Evolutionary conservation across 768 basidiomycete species (phyloP), one percentile per base, ranked within the genome.

Genomic region (Chiua virens): DNA sequence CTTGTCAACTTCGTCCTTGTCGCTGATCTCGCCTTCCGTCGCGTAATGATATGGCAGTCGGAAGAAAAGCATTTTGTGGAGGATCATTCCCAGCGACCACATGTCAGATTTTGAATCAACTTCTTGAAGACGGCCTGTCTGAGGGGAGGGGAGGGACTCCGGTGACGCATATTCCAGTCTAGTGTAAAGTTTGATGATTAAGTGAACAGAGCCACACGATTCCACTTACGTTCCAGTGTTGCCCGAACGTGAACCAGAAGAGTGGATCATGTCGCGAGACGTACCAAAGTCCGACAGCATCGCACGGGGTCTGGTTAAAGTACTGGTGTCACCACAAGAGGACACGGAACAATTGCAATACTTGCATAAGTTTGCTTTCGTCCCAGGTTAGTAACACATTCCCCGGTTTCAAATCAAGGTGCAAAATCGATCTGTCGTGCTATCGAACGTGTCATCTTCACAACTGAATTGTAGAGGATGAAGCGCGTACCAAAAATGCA

Each of bases 251-350:
- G 76, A 70, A 13, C 82, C 72, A 17, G 81, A 76, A 7, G 83
- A 79, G 43, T 84, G 79, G 17, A 95, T 74, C 88, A 92, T 92
- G 61, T 96, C 93, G 43, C 91, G 85, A 22, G 91, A 93, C 1
- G 94, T 96, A 17, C 95, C 95, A 68, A 98, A 98, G 61, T 98
- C 95, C 2, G 92, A 92, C 17, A 98, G 75, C 90, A 98, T 92
- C 1, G 92, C 94, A 61, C 91, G 81, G 4, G 95, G 95, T 51
- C 93, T 95, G 42, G 11, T 39, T 11, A 10, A 14, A 17, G 7
- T 1, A 13, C 13, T 18, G 13, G 18, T 22, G 39, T 54, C 5
- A 54, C 17, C 30, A 43, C 22, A 20, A 22, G 25, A 27, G 40
- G 14, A 40, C 30, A 25, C 5, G 6, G 6, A 21, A 28, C 8